phyloP scores from a whole-genome alignment of 768 basidiomycete species.

The Trametopsis cervina region DNA sequence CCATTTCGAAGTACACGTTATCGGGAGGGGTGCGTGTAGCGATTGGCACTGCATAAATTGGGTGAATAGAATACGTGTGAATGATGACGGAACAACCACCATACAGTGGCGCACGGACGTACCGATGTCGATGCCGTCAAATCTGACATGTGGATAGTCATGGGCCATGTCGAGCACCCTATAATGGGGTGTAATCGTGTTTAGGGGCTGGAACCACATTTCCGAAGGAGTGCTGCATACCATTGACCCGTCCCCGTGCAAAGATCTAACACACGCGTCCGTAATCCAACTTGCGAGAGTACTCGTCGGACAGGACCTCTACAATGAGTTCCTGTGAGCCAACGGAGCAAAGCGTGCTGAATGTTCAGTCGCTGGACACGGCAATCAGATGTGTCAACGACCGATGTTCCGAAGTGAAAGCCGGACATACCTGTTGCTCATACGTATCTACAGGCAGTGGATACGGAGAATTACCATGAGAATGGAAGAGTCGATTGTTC shows the following conservation, averaged over 20 bases:
- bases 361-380: constrained; percentile 43
- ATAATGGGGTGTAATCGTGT: constrained; percentile 8
- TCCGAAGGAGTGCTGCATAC: constrained; percentile 32
- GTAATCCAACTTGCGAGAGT: constrained; percentile 28
- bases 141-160: constrained; percentile 55
- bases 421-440: constrained; percentile 53
- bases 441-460: constrained; percentile 65
- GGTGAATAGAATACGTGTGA: not conserved
- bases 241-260: constrained; percentile 73
- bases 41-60: constrained; percentile 68
- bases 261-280: constrained; percentile 59
- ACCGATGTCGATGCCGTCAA: constrained; percentile 77
- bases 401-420: not conserved
- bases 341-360: constrained; percentile 41
- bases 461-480: constrained; percentile 56
- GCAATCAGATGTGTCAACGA: not conserved
- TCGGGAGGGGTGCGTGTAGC: constrained; percentile 51
- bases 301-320: constrained; percentile 52
- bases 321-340: constrained; percentile 48
- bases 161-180: constrained; percentile 75
- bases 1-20: constrained; percentile 63
- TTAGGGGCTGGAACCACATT: constrained; percentile 9
- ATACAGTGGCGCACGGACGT: constrained; percentile 21
- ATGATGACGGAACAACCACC: not conserved
- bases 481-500: constrained; percentile 61